Conservation (phyloP, 1,284 basidiomycete genomes). For the Puccinia triticina region DNA sequence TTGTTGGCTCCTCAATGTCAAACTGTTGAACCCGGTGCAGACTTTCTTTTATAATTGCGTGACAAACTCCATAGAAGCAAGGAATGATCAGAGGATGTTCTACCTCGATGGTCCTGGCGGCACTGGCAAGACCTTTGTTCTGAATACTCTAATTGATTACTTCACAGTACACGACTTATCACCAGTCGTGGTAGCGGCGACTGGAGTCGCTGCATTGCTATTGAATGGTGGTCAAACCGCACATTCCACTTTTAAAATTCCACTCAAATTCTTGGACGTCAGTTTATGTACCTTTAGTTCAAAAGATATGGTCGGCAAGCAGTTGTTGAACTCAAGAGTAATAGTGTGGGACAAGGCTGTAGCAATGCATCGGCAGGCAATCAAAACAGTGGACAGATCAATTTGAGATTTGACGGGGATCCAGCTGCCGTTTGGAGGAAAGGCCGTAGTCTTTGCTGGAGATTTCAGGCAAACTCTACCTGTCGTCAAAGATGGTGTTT, state of each 20-base stretch:
- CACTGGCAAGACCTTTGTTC: no score
- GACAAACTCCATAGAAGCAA: no score
- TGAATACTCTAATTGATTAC: neutral
- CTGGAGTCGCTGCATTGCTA: conserved; percentile 64
- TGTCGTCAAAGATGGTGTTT: neutral
- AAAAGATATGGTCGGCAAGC: neutral
- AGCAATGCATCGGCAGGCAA: neutral
- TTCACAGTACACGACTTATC: neutral
- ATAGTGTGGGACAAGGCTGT: conserved; percentile 24
- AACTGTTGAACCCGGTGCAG: no score
- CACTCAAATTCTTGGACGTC: conserved; percentile 52
- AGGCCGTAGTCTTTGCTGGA: neutral
- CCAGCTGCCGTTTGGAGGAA: conserved; percentile 16
- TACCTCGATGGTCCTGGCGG: no score
- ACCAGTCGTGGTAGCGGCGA: conserved; percentile 54
- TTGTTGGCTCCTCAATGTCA: no score
- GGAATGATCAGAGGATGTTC: neutral
- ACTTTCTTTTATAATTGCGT: no score
- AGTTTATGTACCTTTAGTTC: neutral
- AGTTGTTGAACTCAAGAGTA: neutral
- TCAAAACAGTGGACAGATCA: neutral
- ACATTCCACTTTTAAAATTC: conserved; percentile 64
- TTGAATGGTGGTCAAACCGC: conserved; percentile 63
- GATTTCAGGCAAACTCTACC: conserved; percentile 36
- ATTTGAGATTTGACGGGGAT: neutral